Conservation (phyloP, 176 grass and related monocot species). For the Pontederia paniculata region DNA sequence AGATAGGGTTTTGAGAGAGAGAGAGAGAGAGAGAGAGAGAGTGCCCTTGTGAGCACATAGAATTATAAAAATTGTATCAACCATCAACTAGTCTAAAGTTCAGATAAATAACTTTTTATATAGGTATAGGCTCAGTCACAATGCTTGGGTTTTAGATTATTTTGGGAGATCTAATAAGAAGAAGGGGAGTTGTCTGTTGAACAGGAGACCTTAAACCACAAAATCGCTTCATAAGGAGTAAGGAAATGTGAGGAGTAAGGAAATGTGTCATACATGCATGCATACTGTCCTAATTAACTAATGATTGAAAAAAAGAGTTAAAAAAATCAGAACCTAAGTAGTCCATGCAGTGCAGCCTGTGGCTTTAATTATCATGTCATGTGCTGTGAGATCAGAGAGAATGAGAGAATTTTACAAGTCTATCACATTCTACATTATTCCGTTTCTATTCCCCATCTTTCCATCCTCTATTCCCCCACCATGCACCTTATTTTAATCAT, state of each 20-base stretch:
- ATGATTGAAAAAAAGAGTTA: no score
- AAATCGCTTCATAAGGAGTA: conserved; percentile 71
- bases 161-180: conserved; percentile 45
- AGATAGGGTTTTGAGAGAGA: conserved; percentile 32
- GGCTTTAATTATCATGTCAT: conserved; percentile 15
- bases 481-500: conserved; percentile 27
- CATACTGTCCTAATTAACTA: no score
- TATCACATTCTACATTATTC: conserved; percentile 19
- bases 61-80: no score
- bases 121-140: conserved; percentile 14
- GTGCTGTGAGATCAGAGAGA: conserved; percentile 37
- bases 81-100: no score
- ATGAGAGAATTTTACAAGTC: conserved; percentile 50
- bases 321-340: no score
- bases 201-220: conserved; percentile 51
- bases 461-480: conserved; percentile 50
- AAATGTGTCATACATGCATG: no score
- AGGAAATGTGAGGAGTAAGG: conserved; percentile 55
- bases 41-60: conserved; percentile 26
- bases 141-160: conserved; percentile 34
- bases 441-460: conserved; percentile 24
- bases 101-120: no score
- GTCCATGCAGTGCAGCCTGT: no score
- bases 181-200: conserved; percentile 47
- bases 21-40: conserved; percentile 24